These are phyloP conservation scores for Microsporum audouinii DNA, from an alignment of 2,329 filamentous ascomycete species.

Conservation along the genomic window DNA sequence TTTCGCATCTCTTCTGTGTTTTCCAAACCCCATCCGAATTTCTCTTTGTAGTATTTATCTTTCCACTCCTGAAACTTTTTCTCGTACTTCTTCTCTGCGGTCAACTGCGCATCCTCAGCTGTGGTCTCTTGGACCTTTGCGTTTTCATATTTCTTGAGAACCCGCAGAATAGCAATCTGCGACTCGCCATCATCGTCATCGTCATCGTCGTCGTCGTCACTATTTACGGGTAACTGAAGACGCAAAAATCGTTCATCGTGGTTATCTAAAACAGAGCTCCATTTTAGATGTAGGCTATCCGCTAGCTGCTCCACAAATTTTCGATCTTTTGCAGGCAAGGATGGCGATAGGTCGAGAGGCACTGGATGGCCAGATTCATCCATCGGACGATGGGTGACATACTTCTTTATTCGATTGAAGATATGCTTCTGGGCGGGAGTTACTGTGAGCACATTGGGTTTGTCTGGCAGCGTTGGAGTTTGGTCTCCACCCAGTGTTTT, in stretches of 20 bases:
- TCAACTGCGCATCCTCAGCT: conserved; percentile 63
- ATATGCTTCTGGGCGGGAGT: conserved; percentile 70
- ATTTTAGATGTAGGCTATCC: conserved; percentile 53
- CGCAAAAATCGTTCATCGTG: conserved; percentile 56
- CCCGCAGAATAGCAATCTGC: conserved; percentile 66
- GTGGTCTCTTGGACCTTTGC: conserved; percentile 73
- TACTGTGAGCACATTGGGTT: conserved; percentile 56
- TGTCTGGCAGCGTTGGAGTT: conserved; percentile 48
- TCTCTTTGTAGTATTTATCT: conserved; percentile 79
- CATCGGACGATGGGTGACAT: conserved; percentile 57
- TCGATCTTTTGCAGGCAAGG: conserved; percentile 70
- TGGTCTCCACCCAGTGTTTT: conserved; percentile 64
- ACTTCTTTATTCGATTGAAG: conserved; percentile 72
- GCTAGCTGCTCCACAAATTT: conserved; percentile 88
- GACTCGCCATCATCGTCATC: conserved; percentile 75
- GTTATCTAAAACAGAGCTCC: conserved; percentile 53
- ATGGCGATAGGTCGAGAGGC: conserved; percentile 60
- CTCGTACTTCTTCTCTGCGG: conserved; percentile 76
- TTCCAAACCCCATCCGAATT: conserved; percentile 79
- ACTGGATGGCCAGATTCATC: conserved; percentile 34
- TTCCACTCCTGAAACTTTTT: conserved; percentile 89
- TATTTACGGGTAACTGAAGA: conserved; percentile 45
- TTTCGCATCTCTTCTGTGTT: conserved; percentile 69
- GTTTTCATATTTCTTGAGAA: conserved; percentile 83
- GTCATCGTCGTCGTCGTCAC: conserved; percentile 51